phyloP scores from a whole-genome alignment of 2,329 filamentous ascomycete species.

The Eutypella sp. region DNA sequence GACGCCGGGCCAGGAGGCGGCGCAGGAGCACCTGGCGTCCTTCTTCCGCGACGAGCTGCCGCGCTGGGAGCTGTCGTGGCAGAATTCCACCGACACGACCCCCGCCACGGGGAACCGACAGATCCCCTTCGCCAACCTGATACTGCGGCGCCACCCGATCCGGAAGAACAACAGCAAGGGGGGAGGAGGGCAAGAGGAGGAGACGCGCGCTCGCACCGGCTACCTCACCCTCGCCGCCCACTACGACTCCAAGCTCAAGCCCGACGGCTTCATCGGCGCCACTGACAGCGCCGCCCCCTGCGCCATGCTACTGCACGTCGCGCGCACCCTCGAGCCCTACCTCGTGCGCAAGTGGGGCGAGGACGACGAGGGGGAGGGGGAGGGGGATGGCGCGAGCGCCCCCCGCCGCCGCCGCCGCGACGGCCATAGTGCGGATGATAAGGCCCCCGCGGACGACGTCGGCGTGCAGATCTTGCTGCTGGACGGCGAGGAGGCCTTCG shows the following conservation, averaged over 20 bases:
- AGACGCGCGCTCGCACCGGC: constrained; percentile 65
- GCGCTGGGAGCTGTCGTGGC: constrained; percentile 64
- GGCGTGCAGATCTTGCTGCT: constrained; percentile 76
- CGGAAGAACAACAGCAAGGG: too few relatives aligned
- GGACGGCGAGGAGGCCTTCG: constrained; percentile 80
- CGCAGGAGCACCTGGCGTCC: constrained; percentile 66
- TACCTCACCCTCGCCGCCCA: constrained; percentile 76
- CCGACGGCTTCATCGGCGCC: constrained; percentile 74
- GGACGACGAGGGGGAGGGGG: constrained; percentile 54
- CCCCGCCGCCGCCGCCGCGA: constrained; percentile 31
- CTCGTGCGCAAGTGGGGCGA: constrained; percentile 69
- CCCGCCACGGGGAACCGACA: constrained; percentile 57
- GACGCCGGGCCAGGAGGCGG: constrained; percentile 60
- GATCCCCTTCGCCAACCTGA: constrained; percentile 72
- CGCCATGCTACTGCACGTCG: constrained; percentile 76
- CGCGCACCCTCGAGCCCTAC: constrained; percentile 64
- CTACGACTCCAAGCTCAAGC: constrained; percentile 72
- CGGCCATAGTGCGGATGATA: neutral
- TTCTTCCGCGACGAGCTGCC: constrained; percentile 66
- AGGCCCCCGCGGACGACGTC: constrained; percentile 49
- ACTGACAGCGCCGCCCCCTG: constrained; percentile 81
- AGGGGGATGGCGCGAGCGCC: too few relatives aligned
- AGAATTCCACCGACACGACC: constrained; percentile 70
- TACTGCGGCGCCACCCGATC: constrained; percentile 73
- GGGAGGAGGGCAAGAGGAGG: too few relatives aligned